Evolutionary conservation across 306 rosid genomes (phyloP).

Genomic region (Bauhinia variegata): DNA sequence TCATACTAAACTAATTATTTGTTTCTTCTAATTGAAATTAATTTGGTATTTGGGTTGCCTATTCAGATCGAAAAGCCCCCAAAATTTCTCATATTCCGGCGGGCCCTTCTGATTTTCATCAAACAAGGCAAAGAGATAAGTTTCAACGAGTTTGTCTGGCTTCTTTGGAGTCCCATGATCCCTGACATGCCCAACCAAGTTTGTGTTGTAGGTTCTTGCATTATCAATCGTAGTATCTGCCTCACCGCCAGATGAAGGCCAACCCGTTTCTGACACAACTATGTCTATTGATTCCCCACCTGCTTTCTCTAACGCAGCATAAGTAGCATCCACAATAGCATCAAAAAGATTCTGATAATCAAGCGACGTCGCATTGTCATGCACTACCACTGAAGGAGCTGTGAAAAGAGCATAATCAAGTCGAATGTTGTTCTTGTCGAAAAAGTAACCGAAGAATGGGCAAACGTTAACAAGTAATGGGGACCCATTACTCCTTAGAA

Average conservation of each 20-base stretch:
- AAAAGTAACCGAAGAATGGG: conserved; percentile 43
- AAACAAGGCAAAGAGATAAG: conserved; percentile 52
- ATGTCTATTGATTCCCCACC: conserved; percentile 43
- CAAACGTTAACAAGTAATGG: conserved; percentile 54
- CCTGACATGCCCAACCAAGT: conserved; percentile 45
- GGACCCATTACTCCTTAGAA: conserved; percentile 31
- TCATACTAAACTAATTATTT: too few species aligned
- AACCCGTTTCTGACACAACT: conserved; percentile 57
- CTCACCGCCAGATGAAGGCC: conserved; percentile 61
- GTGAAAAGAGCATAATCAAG: conserved; percentile 50
- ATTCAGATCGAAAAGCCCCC: conserved; percentile 47
- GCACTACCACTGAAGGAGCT: conserved; percentile 33
- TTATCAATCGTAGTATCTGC: conserved; percentile 37
- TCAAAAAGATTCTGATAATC: conserved; percentile 50
- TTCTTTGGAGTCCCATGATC: conserved; percentile 51
- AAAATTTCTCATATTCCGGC: conserved; percentile 35
- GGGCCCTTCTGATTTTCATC: conserved; percentile 41
- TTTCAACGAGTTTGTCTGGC: conserved; percentile 37
- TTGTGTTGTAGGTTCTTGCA: conserved; percentile 49
- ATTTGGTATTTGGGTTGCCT: conserved; percentile 46
- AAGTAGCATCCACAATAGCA: conserved; percentile 45
- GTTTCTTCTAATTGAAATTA: too few species aligned
- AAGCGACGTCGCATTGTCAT: conserved; percentile 35
- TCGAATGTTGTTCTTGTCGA: conserved; percentile 16
- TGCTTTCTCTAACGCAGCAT: conserved; percentile 47